Evolutionary conservation across 1,284 basidiomycete species (phyloP), one percentile per base, ranked within the genome.

Genomic region (Malassezia brasiliensis): DNA sequence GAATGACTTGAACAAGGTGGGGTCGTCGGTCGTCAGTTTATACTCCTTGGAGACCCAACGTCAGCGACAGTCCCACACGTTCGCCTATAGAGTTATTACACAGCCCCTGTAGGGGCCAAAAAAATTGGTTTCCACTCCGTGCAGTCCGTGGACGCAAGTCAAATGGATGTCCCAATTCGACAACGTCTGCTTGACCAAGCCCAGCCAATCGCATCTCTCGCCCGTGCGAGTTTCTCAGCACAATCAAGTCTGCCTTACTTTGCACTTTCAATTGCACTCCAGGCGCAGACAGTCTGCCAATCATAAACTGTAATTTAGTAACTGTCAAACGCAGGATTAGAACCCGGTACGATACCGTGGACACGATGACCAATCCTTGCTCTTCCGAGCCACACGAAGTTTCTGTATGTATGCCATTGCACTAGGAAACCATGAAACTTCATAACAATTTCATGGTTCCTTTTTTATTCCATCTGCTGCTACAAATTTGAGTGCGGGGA

Each of bases 171-270:
- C 8, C 14, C 11, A 10, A 34, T 34, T 34, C 32, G 32, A 14
- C n/a, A 37, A 37, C 6, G 6, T 7, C 36, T 14, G 14, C 36
- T 14, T 37, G 36, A 17, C 6, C 36, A 37, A 37, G n/a, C 3
- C n/a, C n/a, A 14, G 36, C 6, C 36, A 15, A 37, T 14, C 25
- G 25, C 25, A 28, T 28, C 25, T 28, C 25, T 3, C n/a, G n/a
- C n/a, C 25, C 25, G 25, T 28, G 25, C 25, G 25, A 28, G 25
- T 28, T 28, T 28, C 25, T 7, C 3, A 28, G 25, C 34, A 47
- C 46, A 37, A 47, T 17, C 22, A 47, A 47, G 46, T 47, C 46
- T 47, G 35, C 46, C 46, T 47, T 46, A 37, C 25, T 12, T 22
- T 37, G 35, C 46, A 47, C 46, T 47, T 47, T 12, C 32, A 17